Conservation (phyloP, 192 early-diverging fungal genomes). For the Cetraspora pellucida region DNA sequence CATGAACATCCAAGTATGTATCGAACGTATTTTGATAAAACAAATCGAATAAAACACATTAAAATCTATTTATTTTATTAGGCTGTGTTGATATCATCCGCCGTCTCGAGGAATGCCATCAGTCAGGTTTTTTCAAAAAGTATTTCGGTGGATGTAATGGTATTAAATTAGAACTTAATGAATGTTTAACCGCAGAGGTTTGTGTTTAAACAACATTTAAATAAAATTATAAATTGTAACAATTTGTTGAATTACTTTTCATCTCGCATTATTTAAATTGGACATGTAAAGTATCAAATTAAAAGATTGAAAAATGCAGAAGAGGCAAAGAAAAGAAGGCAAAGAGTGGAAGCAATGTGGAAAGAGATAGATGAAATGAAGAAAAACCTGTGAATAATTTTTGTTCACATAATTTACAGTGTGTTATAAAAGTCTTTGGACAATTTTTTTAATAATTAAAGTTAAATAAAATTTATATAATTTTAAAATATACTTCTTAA, state of each 20-base stretch:
- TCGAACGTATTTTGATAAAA: neutral
- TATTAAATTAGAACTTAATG: conserved; percentile 53
- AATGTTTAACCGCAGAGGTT: conserved; percentile 58
- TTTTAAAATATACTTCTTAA: too few relatives aligned
- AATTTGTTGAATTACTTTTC: neutral
- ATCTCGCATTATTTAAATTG: neutral
- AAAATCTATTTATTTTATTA: neutral
- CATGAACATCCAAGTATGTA: conserved; percentile 43
- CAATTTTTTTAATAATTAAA: too few relatives aligned
- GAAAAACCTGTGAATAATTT: neutral
- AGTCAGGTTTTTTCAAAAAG: conserved; percentile 49
- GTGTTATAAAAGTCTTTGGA: too few relatives aligned
- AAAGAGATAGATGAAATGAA: conserved; percentile 47
- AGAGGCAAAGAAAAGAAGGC: conserved; percentile 47
- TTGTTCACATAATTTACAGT: too few relatives aligned
- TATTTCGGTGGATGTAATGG: conserved; percentile 57
- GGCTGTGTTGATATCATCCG: conserved; percentile 54
- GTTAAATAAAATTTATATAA: too few relatives aligned
- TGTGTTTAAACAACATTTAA: neutral
- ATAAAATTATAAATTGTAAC: neutral
- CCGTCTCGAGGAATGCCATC: conserved; percentile 57
- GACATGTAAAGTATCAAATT: conserved; percentile 47
- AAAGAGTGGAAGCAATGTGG: conserved; percentile 52
- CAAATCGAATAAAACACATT: neutral
- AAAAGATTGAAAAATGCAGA: conserved; percentile 52